Evolutionary conservation across 1,139 yeast species (phyloP), one percentile per base, ranked within the genome.

Genomic region (Zygosaccharomyces pseudobailii): DNA sequence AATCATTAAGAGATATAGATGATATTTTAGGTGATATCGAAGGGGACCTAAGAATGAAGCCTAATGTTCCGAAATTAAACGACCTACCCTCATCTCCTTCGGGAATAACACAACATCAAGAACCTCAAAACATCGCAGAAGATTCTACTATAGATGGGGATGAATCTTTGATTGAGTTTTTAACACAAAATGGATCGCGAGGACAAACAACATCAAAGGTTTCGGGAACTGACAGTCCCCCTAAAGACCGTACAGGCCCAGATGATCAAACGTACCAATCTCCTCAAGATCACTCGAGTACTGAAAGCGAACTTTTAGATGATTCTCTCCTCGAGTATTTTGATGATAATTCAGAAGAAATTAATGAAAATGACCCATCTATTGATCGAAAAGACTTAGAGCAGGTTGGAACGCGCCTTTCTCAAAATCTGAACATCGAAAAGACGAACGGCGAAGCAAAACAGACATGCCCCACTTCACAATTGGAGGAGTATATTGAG

Each of bases 1-100:
- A 53, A 17, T 45, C 54, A 5, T 32, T 55, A 7, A 45, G 63
- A 33, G 65, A 62, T 41, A 62, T 63, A 22, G 63, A 61, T 36
- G 65, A 59, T 38, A 61, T 63, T 25, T 43, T 62, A 13, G 54
- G 53, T 31, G 65, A 61, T 41, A 50, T 59, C 20, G 56, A 54
- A 27, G 58, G 57, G 5, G 55, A 53, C 27, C 35, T 47, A 23
- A 47, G 46, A 30, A 10, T 40, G 32, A 42, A 51, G 40, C 50
- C 53, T 3, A 48, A 43, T 6, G 36, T 28, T 9, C 9, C 42
- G 5, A 46, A 35, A 22, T 23, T 48, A 32, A 45, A 48, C 27
- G 48, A 50, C 28, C 33, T 50, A 20, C 54, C 54, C 13, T 50
- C 54, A n/a, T 50, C 54, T 25, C 54, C 54, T 6, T 42, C 42